A percentile compares a stretch with the other conserved stretches of the same genome.
Evolutionary conservation across 345 rosid species (phyloP).

Genomic region (Arabis hirsuta): DNA sequence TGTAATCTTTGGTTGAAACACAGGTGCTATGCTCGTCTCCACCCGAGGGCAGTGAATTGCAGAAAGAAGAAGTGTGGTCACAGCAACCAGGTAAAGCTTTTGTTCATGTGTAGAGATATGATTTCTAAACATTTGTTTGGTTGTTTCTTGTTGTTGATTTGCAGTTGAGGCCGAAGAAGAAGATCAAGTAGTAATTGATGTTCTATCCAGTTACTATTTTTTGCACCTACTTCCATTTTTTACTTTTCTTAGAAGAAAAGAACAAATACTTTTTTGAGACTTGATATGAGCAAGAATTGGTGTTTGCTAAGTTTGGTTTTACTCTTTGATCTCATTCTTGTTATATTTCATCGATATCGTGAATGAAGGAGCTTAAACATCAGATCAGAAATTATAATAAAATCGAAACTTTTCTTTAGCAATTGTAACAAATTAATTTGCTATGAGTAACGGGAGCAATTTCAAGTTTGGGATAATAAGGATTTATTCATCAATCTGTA

Average conservation of each 20-base stretch:
- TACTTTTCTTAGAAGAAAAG: not conserved
- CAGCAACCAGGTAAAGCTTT: constrained; percentile 60
- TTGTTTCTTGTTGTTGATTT: constrained; percentile 42
- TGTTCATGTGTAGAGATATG: too few species aligned
- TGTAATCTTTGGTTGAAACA: not conserved
- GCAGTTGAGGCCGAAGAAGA: constrained; percentile 86
- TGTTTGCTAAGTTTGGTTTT: not conserved
- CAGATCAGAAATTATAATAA: too few species aligned
- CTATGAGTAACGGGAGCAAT: not conserved
- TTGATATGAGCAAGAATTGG: not conserved
- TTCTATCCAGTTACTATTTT: not conserved
- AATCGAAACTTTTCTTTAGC: too few species aligned
- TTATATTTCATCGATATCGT: not conserved
- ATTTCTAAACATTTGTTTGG: not conserved
- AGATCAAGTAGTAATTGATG: constrained; percentile 60
- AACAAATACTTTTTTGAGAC: not conserved
- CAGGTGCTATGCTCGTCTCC: constrained; percentile 86
- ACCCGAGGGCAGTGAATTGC: constrained; percentile 90
- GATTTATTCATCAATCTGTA: rapidly evolving
- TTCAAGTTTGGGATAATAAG: not conserved
- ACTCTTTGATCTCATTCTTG: not conserved
- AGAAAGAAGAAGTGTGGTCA: constrained; percentile 92
- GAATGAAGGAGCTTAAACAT: too few species aligned
- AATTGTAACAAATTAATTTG: too few species aligned
- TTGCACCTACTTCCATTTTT: not conserved